Evolutionary conservation across 805 yeast species (phyloP), one percentile per base, ranked within the genome.

Genomic region (Barnettozyma populi): DNA sequence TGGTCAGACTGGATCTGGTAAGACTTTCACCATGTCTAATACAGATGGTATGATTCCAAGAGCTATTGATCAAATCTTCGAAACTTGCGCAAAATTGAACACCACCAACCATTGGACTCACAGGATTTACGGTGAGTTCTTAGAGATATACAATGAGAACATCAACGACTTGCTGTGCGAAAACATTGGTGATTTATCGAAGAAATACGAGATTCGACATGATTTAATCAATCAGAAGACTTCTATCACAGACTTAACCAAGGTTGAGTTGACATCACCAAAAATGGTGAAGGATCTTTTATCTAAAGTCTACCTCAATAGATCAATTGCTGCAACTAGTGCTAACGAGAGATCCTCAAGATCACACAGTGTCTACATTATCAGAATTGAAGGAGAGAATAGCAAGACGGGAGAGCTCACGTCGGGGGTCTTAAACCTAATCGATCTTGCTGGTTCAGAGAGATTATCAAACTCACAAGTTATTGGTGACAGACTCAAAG

Each of bases 1-100:
- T 63, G 99, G 99, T 1, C 99, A 92, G 65, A 94, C 99, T 0
- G 96, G 94, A 0, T 84, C 97, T 0, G 99, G 99, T 3, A 92
- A 92, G 62, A 92, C 98, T 0, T 83, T 68, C 63, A 94, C 99
- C 0, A 94, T 92, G 98, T 76, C 90, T 2, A 68, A 74, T 23
- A 58, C 65, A 1, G 84, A 84, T 58, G 98, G 99, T 14, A 79
- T 92, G 71, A 88, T 90, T 31, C 89, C 95, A 1, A 71, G 78
- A 16, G 85, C 97, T 0, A 74, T 90, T 13, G 64, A 69, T 14
- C 85, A 83, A 57, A 84, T 92, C 5, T 89, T 89, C 59, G 66
- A 74, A 5, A 76, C 80, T 45, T 74, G 80, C 4, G 61, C 68
- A 0, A 66, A 65, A 4, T 57, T 84, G 35, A 65, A 72, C 10